phyloP scores from a whole-genome alignment of 2,329 filamentous ascomycete species.

The Tolypocladium capitatum region DNA sequence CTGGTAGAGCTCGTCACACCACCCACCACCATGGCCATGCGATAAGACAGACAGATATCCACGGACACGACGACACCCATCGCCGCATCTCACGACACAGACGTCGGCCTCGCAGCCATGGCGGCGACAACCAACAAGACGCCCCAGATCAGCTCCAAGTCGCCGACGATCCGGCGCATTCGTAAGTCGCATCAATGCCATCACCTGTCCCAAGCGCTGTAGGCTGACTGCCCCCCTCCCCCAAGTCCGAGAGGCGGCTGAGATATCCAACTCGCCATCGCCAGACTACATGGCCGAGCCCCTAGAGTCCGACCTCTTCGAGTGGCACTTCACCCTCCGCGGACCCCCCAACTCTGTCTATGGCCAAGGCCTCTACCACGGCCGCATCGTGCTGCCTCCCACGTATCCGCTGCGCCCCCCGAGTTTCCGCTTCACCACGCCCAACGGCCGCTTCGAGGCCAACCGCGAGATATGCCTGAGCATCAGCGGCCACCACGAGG shows the following conservation, averaged over 20 bases:
- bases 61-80: background rate
- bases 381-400: slow-evolving; percentile 80
- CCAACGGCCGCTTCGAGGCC: slow-evolving; percentile 83
- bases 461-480: slow-evolving; percentile 94
- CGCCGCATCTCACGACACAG: background rate
- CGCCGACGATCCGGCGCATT: slow-evolving; percentile 74
- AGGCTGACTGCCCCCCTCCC: background rate
- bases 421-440: slow-evolving; percentile 89
- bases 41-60: background rate
- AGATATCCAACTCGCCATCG: slow-evolving; percentile 68
- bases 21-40: background rate
- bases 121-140: slow-evolving; percentile 8
- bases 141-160: slow-evolving; percentile 54
- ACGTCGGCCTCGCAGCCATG: background rate
- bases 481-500: slow-evolving; percentile 91
- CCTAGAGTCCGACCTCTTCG: slow-evolving; percentile 80
- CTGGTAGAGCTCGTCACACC: background rate
- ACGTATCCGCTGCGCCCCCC: slow-evolving; percentile 87
- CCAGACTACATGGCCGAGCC: slow-evolving; percentile 77
- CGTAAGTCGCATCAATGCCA: slow-evolving; percentile 33
- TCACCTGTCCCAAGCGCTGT: background rate
- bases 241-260: slow-evolving; percentile 76
- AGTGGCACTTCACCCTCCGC: slow-evolving; percentile 97
- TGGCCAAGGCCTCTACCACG: slow-evolving; percentile 78
- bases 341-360: slow-evolving; percentile 76